Evolutionary conservation across 2,329 filamentous ascomycete genomes (phyloP).

Genomic region (Cercospora sojina): DNA sequence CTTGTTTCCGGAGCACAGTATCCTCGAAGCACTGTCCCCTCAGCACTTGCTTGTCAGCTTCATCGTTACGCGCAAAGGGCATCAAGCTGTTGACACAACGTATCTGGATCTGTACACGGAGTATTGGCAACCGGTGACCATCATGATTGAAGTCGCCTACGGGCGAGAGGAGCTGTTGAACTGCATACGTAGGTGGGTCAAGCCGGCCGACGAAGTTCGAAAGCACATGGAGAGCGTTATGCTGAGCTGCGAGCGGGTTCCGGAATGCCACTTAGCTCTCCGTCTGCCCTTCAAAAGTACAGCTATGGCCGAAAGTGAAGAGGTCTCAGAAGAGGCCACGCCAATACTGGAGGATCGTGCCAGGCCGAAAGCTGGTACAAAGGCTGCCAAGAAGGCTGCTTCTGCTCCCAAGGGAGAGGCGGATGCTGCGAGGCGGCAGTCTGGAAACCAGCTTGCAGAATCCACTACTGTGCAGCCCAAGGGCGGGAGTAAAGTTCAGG

Average conservation of each 20-base stretch:
- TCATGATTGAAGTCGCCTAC: slow-evolving; percentile 55
- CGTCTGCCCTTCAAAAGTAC: slow-evolving; percentile 49
- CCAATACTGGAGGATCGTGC: slow-evolving; percentile 25
- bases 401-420: slow-evolving; percentile 13
- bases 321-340: slow-evolving; percentile 32
- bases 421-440: slow-evolving; percentile 6
- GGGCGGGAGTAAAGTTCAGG: background rate
- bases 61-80: slow-evolving; percentile 71
- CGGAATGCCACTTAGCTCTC: slow-evolving; percentile 56
- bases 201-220: slow-evolving; percentile 53
- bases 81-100: slow-evolving; percentile 47
- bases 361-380: slow-evolving; percentile 21
- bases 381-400: slow-evolving; percentile 27
- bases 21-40: slow-evolving; percentile 63
- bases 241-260: slow-evolving; percentile 55
- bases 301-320: slow-evolving; percentile 21
- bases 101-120: slow-evolving; percentile 52
- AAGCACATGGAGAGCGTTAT: slow-evolving; percentile 59
- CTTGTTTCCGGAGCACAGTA: slow-evolving; percentile 74
- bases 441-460: background rate
- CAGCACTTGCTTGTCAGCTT: slow-evolving; percentile 70
- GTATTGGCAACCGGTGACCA: slow-evolving; percentile 74
- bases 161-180: slow-evolving; percentile 54
- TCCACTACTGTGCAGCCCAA: background rate
- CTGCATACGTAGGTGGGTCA: slow-evolving; percentile 57